These are phyloP conservation scores for Baudoinia panamericana DNA, from an alignment of 495 filamentous ascomycete genomes.

Conservation along the genomic window DNA sequence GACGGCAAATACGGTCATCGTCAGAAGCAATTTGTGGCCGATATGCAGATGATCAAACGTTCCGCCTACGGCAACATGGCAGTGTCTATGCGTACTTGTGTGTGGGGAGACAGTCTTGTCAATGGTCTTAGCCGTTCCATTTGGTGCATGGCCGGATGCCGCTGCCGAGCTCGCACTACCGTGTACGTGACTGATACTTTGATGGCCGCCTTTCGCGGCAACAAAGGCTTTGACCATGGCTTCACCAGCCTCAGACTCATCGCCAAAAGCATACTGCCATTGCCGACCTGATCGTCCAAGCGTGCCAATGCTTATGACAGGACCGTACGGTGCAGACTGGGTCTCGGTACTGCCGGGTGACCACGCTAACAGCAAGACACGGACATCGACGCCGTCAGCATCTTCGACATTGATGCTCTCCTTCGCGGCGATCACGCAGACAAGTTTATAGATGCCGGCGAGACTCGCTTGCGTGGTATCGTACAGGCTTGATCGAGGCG, in stretches of 20 bases:
- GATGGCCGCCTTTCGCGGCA: slow-evolving; percentile 12
- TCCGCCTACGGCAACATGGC: slow-evolving; percentile 69
- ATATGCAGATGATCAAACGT: slow-evolving; percentile 95
- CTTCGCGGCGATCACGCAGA: slow-evolving; percentile 52
- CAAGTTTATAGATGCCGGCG: slow-evolving; percentile 63
- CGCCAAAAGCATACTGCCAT: slow-evolving; percentile 61
- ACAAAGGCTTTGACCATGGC: slow-evolving; percentile 26
- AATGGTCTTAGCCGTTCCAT: slow-evolving; percentile 19
- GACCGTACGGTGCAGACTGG: slow-evolving; percentile 35
- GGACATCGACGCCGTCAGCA: slow-evolving; percentile 60
- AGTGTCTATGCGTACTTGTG: slow-evolving; percentile 26
- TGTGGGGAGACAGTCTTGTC: no score
- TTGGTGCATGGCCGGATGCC: not conserved
- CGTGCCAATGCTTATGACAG: slow-evolving; percentile 51
- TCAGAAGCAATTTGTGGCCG: slow-evolving; percentile 89
- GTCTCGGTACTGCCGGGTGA: slow-evolving; percentile 27
- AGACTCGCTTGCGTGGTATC: slow-evolving; percentile 53
- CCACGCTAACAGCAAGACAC: slow-evolving; percentile 59
- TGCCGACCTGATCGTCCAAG: slow-evolving; percentile 49
- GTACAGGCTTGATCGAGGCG: slow-evolving; percentile 44
- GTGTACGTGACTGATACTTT: not conserved
- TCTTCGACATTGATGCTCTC: slow-evolving; percentile 49
- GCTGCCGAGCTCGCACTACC: not conserved
- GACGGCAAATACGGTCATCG: slow-evolving; percentile 64
- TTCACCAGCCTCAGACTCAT: slow-evolving; percentile 46